Conservation (phyloP, 352 stramenopile species). For the Blastocystis hominis region DNA sequence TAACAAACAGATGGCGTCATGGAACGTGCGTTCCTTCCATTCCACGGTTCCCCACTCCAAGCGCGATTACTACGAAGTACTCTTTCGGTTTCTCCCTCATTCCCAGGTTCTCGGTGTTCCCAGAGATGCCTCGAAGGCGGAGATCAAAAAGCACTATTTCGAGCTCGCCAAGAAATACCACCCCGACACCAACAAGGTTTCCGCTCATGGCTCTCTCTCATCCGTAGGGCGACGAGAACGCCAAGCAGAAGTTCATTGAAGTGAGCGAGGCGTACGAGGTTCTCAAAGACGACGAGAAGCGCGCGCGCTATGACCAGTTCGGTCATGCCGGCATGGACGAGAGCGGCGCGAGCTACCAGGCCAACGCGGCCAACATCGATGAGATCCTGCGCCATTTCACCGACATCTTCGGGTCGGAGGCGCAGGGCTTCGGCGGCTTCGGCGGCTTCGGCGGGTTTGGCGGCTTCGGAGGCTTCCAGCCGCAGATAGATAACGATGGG, state of each 20-base stretch:
- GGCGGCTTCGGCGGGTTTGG: constrained; percentile 21
- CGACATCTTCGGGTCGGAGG: constrained; percentile 32
- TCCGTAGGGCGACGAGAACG: constrained; percentile 68
- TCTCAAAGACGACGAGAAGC: constrained; percentile 76
- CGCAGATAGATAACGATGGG: not conserved
- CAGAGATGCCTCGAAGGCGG: constrained; percentile 70
- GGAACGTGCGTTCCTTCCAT: not conserved
- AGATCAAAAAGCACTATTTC: constrained; percentile 87
- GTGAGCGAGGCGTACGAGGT: constrained; percentile 78
- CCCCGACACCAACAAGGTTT: constrained; percentile 77
- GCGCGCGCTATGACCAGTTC: constrained; percentile 75
- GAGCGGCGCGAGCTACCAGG: constrained; percentile 66
- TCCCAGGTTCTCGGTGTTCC: constrained; percentile 70
- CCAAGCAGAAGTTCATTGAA: constrained; percentile 78
- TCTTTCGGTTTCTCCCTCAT: not conserved
- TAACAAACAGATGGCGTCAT: not conserved
- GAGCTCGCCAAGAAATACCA: constrained; percentile 87
- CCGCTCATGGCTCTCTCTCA: not conserved
- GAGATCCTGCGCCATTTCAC: constrained; percentile 40
- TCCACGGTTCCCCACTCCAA: constrained; percentile 61
- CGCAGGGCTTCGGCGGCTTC: constrained; percentile 4
- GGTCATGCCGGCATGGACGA: constrained; percentile 74
- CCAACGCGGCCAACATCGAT: constrained; percentile 52
- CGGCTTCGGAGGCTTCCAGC: not conserved
- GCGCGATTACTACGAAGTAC: constrained; percentile 72